Conservation (phyloP, 1,284 basidiomycete species). For the Amylostereum chailletii region DNA sequence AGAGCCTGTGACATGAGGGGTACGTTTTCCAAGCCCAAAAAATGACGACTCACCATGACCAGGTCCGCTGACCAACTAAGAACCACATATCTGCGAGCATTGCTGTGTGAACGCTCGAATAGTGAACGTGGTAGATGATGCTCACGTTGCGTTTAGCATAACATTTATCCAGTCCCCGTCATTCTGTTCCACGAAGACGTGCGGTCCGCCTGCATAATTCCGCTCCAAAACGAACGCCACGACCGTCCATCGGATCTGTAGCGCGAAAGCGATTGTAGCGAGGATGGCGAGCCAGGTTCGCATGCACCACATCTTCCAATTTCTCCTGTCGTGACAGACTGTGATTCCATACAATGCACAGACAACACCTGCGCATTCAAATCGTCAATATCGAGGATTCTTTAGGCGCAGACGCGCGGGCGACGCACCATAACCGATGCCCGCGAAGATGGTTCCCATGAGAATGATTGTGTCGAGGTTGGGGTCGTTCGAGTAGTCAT, state of each 20-base stretch:
- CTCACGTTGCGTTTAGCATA: slow-evolving; percentile 19
- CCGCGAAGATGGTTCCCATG: slow-evolving; percentile 18
- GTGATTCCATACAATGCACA: no score
- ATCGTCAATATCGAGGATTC: background rate
- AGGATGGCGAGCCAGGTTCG: slow-evolving; percentile 15
- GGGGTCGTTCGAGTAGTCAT: slow-evolving; percentile 8
- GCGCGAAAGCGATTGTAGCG: slow-evolving; percentile 15
- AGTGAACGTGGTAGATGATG: background rate
- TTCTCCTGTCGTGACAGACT: no score
- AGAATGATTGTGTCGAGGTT: slow-evolving; percentile 11
- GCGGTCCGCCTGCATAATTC: slow-evolving; percentile 14
- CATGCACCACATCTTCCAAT: background rate
- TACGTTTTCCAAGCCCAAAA: background rate
- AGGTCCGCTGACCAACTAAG: slow-evolving; percentile 26
- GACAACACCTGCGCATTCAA: background rate
- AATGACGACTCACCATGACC: slow-evolving; percentile 17
- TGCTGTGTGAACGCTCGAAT: background rate
- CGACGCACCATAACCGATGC: slow-evolving; percentile 11
- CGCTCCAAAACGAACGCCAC: slow-evolving; percentile 15
- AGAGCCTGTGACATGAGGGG: background rate
- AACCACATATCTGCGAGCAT: slow-evolving; percentile 18
- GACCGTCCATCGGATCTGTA: slow-evolving; percentile 18
- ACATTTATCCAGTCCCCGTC: slow-evolving; percentile 13
- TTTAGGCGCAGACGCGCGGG: background rate
- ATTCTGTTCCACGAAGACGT: slow-evolving; percentile 15